A percentile compares a stretch with the other conserved stretches of the same genome.
phyloP scores from a whole-genome alignment of 805 yeast species.

The Candida manassasensis region DNA sequence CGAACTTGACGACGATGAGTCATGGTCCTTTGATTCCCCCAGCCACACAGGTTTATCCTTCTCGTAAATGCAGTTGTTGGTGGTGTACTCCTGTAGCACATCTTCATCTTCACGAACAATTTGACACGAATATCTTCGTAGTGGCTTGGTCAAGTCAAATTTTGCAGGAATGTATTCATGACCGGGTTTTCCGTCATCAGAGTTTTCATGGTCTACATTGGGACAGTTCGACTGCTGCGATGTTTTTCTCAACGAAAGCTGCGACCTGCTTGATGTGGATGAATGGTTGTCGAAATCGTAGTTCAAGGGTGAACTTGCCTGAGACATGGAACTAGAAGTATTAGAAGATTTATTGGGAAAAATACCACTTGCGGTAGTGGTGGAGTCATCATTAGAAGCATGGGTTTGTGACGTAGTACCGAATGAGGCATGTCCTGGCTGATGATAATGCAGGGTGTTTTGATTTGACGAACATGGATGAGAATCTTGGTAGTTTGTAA shows the following conservation, averaged over 20 bases:
- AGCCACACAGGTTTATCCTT: conserved; percentile 11
- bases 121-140: conserved; percentile 30
- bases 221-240: conserved; percentile 1
- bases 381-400: too few species aligned
- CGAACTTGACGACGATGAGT: conserved; percentile 1
- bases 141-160: conserved; percentile 40
- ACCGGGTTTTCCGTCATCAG: neutral
- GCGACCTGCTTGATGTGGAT: neutral
- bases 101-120: conserved; percentile 5
- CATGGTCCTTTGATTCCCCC: conserved; percentile 1
- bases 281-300: neutral
- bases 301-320: neutral
- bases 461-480: too few species aligned
- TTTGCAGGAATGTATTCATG: conserved; percentile 40
- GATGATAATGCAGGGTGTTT: too few species aligned
- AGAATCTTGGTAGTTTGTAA: too few species aligned
- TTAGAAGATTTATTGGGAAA: neutral
- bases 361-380: neutral
- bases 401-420: too few species aligned
- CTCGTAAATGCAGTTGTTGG: conserved; percentile 19
- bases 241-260: neutral
- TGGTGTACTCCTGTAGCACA: conserved; percentile 13
- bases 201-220: neutral
- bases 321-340: neutral
- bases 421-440: too few species aligned